Evolutionary conservation across 768 basidiomycete species (phyloP), one percentile per base, ranked within the genome.

Genomic region (Lactarius vividus): DNA sequence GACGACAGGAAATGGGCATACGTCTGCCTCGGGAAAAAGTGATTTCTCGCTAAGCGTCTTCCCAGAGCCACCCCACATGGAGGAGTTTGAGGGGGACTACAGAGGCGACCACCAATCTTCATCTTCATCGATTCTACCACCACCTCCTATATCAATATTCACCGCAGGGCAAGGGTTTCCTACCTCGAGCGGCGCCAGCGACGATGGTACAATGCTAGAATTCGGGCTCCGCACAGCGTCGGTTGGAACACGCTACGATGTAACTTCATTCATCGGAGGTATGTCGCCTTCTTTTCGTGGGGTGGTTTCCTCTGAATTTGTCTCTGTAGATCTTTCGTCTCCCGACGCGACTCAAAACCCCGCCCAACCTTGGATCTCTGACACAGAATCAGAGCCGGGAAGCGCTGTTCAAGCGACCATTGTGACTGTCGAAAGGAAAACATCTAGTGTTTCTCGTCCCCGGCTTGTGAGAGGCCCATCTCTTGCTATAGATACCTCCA

Each of bases 41-140:
- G 87, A 88, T n/a, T 84, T 91, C 66, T 89, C 90, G 3, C 76
- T 92, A 59, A 89, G 88, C 69, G 79, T 80, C 53, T 91, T 91
- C 76, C 89, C 89, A 4, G 76, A 81, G 40, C 90, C 88, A 39
- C 88, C 90, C 20, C 64, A 64, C 73, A 62, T 67, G 29, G 61
- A 20, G 33, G 67, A 69, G 46, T 20, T 37, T 37, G 28, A 55
- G 55, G 39, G 53, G 29, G 40, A 29, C 29, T 20, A 40, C 57
- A 9, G 40, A 39, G 37, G 20, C 63, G n/a, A 10, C n/a, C 33
- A 11, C 2, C 66, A 18, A 26, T 55, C 61, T 10, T 16, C 33
- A 37, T 52, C 31, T 6, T 2, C 20, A 5, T 54, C 61, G 16
- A 23, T 31, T 37, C 64, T 69, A 18, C 29, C 64, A 59, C 72